Percentiles rank a stretch among this genome's conserved stretches.
phyloP scores from a whole-genome alignment of 2,329 filamentous ascomycete genomes.

The Alternaria burnsii region DNA sequence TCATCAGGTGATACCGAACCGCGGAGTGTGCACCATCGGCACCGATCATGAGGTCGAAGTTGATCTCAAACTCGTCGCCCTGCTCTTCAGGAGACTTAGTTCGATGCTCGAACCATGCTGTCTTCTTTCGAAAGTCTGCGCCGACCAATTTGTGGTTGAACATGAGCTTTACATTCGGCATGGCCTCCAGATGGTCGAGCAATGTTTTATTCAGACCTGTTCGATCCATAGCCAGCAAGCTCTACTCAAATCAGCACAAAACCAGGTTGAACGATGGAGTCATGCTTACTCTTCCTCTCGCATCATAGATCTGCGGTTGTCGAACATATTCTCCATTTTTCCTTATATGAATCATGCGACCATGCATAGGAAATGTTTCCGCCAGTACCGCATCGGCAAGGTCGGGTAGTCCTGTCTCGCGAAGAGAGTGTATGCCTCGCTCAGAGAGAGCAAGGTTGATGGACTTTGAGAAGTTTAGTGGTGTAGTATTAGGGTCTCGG shows the following conservation, averaged over 20 bases:
- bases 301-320: conserved; percentile 87
- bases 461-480: conserved; percentile 96
- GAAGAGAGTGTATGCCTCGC: conserved; percentile 88
- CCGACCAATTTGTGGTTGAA: conserved; percentile 95
- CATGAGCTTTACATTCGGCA: conserved; percentile 89
- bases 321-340: conserved; percentile 74
- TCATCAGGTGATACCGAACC: conserved; percentile 94
- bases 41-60: conserved; percentile 93
- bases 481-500: conserved; percentile 79
- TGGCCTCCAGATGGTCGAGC: conserved; percentile 80
- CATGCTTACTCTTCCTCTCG: conserved; percentile 76
- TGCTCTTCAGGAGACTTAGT: conserved; percentile 35
- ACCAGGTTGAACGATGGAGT: neutral
- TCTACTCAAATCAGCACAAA: conserved; percentile 58
- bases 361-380: conserved; percentile 89
- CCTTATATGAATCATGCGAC: conserved; percentile 91
- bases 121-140: conserved; percentile 79
- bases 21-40: conserved; percentile 95
- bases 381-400: conserved; percentile 78
- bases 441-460: conserved; percentile 97
- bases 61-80: conserved; percentile 74
- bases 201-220: conserved; percentile 82
- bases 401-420: conserved; percentile 69
- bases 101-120: conserved; percentile 84
- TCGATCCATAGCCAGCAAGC: conserved; percentile 86